Conservation (phyloP, 805 yeast genomes). For the Peterozyma xylosa region DNA sequence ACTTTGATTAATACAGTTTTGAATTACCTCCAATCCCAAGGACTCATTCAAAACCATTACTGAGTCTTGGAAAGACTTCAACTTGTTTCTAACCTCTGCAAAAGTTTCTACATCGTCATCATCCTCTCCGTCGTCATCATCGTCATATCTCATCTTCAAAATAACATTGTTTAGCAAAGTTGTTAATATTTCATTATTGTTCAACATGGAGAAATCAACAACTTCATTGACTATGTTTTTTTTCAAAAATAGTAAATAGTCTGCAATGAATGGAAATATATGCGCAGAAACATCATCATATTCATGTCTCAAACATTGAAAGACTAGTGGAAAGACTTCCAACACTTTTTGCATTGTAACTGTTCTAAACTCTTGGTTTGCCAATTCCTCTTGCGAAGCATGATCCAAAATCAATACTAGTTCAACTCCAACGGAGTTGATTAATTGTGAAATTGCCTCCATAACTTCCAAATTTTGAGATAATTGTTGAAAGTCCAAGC, state of each 20-base stretch:
- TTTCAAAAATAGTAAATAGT: conserved; percentile 63
- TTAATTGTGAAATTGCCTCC: conserved; percentile 68
- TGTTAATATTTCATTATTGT: conserved; percentile 43
- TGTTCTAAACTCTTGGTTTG: conserved; percentile 29
- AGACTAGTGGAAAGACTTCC: conserved; percentile 63
- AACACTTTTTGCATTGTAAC: conserved; percentile 39
- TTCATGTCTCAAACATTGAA: conserved; percentile 68
- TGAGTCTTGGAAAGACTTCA: conserved; percentile 79
- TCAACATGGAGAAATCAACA: conserved; percentile 21
- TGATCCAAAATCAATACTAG: conserved; percentile 60
- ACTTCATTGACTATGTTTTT: conserved; percentile 34
- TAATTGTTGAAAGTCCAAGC: conserved; percentile 29
- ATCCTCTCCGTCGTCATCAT: conserved; percentile 47
- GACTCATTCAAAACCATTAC: conserved; percentile 41
- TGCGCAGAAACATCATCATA: conserved; percentile 85
- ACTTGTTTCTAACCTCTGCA: conserved; percentile 64
- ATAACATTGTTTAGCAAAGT: conserved; percentile 64
- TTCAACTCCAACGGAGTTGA: conserved; percentile 71
- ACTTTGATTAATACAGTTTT: conserved; percentile 40
- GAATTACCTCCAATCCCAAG: conserved; percentile 25
- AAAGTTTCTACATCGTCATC: conserved; percentile 75
- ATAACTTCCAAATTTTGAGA: conserved; percentile 58
- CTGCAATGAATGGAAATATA: conserved; percentile 74
- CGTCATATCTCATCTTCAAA: conserved; percentile 73
- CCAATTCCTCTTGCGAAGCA: conserved; percentile 23